Base-by-base conservation (phyloP, 2,329 filamentous ascomycete species). In the Cladosporium sp. region DNA sequence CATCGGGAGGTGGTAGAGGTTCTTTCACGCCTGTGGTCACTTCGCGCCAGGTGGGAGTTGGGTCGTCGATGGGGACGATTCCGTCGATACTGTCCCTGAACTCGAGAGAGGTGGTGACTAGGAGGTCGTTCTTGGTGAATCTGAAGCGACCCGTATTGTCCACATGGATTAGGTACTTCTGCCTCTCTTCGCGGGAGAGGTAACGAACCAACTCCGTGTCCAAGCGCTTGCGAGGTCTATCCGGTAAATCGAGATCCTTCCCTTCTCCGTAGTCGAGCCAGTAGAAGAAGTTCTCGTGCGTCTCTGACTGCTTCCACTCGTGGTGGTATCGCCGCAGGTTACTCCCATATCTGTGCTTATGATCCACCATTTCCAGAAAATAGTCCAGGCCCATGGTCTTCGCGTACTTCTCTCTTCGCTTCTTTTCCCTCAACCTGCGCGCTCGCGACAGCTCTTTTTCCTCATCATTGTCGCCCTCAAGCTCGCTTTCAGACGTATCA, bases 211-310 rank as follows among this genome's bases (percentile, higher is more conserved):
- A 83, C 66, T 95, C 88, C 19, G 80, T 78, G 45, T 93, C 88
- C 6, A 96, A 73, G 12, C 82, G 76, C 53, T 88, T 84, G 30
- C 91, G 78, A 1, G 89, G 84, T 56, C 89, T 89, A 0, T 80
- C 78, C 3, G 82, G 78, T 11, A 92, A 72, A 56, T 92, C 85
- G 38, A 93, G 65, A 34, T 79, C 68, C 58, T 75, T 82, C 0
- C 91, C 91, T 43, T 85, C 84, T 4, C 91, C 91, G 52, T 86
- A 77, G 64, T 96, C 91, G 1, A 96, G 75, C 90, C 91, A 96
- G 70, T 90, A 92, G 67, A 96, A 96, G 76, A 91, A 96, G 64
- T 93, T 95, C 65, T 96, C 86, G 4, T 83, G 80, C 0, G 89
- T 92, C 22, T 87, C 75, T 1, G 82, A 75, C 54, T 79, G 81